These are phyloP conservation scores for Solanum chmielewskii DNA, from an alignment of 257 asterid species.

Conservation along the genomic window DNA sequence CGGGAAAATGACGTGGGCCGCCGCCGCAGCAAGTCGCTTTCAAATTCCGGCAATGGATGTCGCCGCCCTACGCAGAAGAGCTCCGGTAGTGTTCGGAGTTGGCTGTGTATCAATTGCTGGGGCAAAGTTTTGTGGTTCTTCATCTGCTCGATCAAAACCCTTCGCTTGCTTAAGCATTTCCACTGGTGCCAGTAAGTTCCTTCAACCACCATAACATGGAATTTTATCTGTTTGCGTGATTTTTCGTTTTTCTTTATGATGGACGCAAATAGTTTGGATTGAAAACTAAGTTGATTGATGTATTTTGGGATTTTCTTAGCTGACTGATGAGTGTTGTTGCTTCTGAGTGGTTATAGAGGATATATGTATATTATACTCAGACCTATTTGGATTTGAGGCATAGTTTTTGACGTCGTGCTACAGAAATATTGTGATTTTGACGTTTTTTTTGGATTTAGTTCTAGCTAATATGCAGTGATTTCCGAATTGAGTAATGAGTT, in stretches of 20 bases:
- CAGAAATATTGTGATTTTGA: not conserved
- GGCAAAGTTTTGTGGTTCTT: conserved; percentile 7
- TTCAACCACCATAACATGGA: not conserved
- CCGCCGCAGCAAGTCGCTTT: conserved; percentile 54
- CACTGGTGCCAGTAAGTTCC: conserved; percentile 29
- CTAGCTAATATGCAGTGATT: not conserved
- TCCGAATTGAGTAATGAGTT: not conserved
- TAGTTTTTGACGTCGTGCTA: not conserved
- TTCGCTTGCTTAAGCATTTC: conserved; percentile 56
- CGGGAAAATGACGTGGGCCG: conserved; percentile 56
- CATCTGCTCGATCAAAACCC: conserved; percentile 6
- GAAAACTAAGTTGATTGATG: not conserved
- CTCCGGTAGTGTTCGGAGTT: conserved; percentile 37
- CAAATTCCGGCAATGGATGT: conserved; percentile 59
- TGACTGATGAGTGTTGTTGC: not conserved
- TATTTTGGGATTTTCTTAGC: not conserved
- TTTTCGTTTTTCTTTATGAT: not conserved
- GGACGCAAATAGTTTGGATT: not conserved
- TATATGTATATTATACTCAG: not conserved
- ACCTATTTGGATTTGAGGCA: not conserved
- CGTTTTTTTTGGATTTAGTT: not conserved
- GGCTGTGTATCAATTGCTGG: conserved; percentile 56
- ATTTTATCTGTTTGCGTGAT: not conserved
- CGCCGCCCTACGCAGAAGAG: conserved; percentile 20
- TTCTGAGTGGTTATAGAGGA: not conserved